Conservation (phyloP, 2,329 filamentous ascomycete genomes). For the Cryphonectria radicalis region DNA sequence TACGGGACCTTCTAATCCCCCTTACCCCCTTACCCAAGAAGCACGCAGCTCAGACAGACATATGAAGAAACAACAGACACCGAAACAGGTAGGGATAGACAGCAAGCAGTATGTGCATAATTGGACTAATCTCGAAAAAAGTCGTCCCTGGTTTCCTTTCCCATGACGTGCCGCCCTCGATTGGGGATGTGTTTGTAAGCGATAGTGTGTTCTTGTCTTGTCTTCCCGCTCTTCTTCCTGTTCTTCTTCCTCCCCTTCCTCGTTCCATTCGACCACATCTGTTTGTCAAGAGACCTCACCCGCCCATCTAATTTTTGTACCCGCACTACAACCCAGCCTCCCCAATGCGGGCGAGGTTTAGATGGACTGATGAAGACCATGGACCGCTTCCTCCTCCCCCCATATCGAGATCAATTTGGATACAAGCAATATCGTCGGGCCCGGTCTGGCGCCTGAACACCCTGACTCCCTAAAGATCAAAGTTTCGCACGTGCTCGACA, state of each 20-base stretch:
- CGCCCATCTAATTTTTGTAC: not conserved
- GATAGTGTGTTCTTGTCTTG: slow-evolving; percentile 27
- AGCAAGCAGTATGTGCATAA: slow-evolving; percentile 10
- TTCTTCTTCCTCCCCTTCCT: not conserved
- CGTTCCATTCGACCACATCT: not conserved
- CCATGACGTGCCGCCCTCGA: slow-evolving; percentile 2
- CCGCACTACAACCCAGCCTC: not conserved
- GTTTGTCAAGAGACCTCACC: not conserved
- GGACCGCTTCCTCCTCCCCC: slow-evolving; percentile 12
- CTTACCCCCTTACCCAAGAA: not conserved
- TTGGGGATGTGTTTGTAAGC: slow-evolving; percentile 24
- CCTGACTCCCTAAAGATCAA: slow-evolving; percentile 11
- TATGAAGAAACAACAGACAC: no score
- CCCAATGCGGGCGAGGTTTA: slow-evolving; percentile 1
- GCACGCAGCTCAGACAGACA: not conserved
- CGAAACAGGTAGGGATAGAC: not conserved
- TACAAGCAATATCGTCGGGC: slow-evolving; percentile 23
- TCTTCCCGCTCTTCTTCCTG: not conserved
- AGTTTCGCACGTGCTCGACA: slow-evolving; percentile 13
- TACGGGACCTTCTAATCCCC: not conserved
- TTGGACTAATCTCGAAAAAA: slow-evolving; percentile 10
- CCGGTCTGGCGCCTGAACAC: slow-evolving; percentile 28
- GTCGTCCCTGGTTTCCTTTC: not conserved
- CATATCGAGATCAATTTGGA: slow-evolving; percentile 15
- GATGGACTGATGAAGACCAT: slow-evolving; percentile 1